Percentiles rank a stretch among this genome's conserved stretches.
Evolutionary conservation across 2,329 filamentous ascomycete genomes (phyloP).

Genomic region (Microcera coccophila): DNA sequence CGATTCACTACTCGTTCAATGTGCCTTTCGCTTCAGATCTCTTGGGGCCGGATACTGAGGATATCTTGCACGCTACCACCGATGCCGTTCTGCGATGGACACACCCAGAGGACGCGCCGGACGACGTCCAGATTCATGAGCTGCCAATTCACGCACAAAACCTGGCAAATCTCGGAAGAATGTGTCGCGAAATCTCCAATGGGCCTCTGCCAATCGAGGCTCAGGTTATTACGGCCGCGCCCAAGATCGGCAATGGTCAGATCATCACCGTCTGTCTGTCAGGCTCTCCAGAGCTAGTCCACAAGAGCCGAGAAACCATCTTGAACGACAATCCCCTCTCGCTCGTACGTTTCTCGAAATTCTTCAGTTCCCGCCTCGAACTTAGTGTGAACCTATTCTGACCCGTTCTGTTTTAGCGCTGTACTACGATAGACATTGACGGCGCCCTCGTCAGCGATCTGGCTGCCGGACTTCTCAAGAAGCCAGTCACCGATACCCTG

Average conservation of each 20-base stretch:
- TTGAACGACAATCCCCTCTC: constrained; percentile 89
- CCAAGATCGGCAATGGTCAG: constrained; percentile 64
- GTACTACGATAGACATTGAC: constrained; percentile 89
- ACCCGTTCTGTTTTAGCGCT: constrained; percentile 61
- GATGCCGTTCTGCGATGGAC: constrained; percentile 90
- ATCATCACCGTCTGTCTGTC: constrained; percentile 89
- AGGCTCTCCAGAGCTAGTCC: constrained; percentile 80
- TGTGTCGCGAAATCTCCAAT: constrained; percentile 79
- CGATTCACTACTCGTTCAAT: constrained; percentile 94
- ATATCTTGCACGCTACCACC: constrained; percentile 87
- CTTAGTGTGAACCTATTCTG: constrained; percentile 6
- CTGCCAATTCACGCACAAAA: constrained; percentile 90
- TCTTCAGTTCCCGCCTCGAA: neutral
- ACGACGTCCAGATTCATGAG: constrained; percentile 80
- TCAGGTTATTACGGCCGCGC: constrained; percentile 75
- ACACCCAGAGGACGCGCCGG: constrained; percentile 80
- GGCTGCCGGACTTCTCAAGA: constrained; percentile 62
- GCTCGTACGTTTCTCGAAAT: constrained; percentile 62
- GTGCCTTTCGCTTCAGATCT: constrained; percentile 93
- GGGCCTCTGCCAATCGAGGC: constrained; percentile 71
- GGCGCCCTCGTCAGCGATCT: constrained; percentile 82
- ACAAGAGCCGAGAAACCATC: constrained; percentile 84
- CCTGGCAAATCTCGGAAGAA: constrained; percentile 69
- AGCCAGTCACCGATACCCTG: constrained; percentile 75
- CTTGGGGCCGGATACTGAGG: constrained; percentile 85